phyloP scores from a whole-genome alignment of 2,329 filamentous ascomycete genomes.

The Penicillium sp. region DNA sequence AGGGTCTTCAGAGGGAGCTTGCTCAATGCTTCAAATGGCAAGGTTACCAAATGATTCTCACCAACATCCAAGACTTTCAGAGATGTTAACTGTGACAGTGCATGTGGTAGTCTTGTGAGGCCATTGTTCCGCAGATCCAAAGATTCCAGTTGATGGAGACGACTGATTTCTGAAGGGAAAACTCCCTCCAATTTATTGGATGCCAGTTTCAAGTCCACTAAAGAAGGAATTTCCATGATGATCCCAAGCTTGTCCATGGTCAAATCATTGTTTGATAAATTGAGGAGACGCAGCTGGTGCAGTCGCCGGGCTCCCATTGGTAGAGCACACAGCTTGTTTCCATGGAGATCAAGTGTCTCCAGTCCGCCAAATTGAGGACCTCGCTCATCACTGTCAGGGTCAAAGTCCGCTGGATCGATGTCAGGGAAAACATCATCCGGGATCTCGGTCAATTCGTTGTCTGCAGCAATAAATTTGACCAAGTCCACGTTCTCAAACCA shows the following conservation, averaged over 20 bases:
- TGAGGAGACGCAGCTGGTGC: slow-evolving; percentile 74
- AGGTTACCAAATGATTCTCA: slow-evolving; percentile 71
- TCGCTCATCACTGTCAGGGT: slow-evolving; percentile 65
- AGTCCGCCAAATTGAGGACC: slow-evolving; percentile 80
- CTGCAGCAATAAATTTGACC: slow-evolving; percentile 78
- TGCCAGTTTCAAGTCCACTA: slow-evolving; percentile 80
- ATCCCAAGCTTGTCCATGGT: slow-evolving; percentile 70
- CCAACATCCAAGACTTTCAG: slow-evolving; percentile 78
- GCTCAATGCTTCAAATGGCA: slow-evolving; percentile 71
- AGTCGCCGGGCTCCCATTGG: slow-evolving; percentile 76
- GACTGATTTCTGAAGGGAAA: slow-evolving; percentile 64
- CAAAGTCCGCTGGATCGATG: slow-evolving; percentile 55
- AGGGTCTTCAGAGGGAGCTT: slow-evolving; percentile 73
- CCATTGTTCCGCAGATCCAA: slow-evolving; percentile 82
- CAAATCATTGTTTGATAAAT: slow-evolving; percentile 82
- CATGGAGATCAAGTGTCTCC: slow-evolving; percentile 81
- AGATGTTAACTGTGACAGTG: slow-evolving; percentile 65
- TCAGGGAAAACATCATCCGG: slow-evolving; percentile 80
- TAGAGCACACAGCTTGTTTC: slow-evolving; percentile 72
- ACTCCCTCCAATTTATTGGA: slow-evolving; percentile 73
- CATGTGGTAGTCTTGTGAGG: slow-evolving; percentile 69
- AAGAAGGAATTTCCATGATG: slow-evolving; percentile 69
- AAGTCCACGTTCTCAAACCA: slow-evolving; percentile 95
- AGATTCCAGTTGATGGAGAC: slow-evolving; percentile 70
- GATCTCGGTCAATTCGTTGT: slow-evolving; percentile 80